phyloP scores from a whole-genome alignment of 2,329 filamentous ascomycete species.

The Fusarium sp. region DNA sequence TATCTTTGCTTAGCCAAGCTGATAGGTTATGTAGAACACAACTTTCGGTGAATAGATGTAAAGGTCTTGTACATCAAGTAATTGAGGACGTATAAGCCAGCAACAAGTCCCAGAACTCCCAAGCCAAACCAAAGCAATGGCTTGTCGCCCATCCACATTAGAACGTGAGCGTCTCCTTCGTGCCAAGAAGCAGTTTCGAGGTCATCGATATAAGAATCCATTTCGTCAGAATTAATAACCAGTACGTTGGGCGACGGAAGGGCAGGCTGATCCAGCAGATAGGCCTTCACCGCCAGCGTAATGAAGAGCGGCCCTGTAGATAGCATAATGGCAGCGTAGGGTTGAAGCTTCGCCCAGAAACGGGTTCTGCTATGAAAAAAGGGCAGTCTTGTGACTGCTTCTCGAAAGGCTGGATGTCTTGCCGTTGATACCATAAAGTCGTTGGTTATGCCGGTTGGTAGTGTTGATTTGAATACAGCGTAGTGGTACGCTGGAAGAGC shows the following conservation, averaged over 20 bases:
- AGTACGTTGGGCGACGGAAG: neutral
- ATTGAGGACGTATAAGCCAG: neutral
- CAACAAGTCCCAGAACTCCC: neutral
- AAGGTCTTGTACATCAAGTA: neutral
- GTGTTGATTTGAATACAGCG: neutral
- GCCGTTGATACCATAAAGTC: neutral
- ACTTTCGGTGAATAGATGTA: neutral
- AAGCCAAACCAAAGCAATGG: neutral
- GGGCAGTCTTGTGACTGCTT: neutral
- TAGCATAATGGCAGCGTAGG: neutral
- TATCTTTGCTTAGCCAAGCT: neutral
- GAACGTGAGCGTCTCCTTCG: neutral
- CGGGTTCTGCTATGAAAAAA: neutral
- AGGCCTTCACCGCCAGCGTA: neutral
- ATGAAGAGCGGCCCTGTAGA: neutral
- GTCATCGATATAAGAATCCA: neutral
- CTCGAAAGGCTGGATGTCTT: neutral
- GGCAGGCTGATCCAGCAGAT: neutral
- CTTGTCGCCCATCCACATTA: neutral
- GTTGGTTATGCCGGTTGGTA: neutral
- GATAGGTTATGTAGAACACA: neutral
- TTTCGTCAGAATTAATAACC: neutral
- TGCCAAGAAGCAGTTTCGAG: neutral
- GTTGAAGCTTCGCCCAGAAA: neutral
- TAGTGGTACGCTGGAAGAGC: neutral